Evolutionary conservation across 2,329 filamentous ascomycete genomes (phyloP).

Genomic region (Dryadomyces quercivorus): DNA sequence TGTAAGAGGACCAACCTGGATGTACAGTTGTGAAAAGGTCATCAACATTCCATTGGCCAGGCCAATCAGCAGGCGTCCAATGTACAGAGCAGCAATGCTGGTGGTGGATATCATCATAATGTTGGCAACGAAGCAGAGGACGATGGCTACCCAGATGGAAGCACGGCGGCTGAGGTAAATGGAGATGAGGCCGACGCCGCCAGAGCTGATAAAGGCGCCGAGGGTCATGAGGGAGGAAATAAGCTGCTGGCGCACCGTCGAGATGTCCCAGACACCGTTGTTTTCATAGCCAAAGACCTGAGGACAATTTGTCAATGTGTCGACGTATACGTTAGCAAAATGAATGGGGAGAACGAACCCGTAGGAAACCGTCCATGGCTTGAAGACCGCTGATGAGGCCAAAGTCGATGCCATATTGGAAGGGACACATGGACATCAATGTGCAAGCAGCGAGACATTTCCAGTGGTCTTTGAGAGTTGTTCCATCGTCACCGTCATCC

Average conservation of each 20-base stretch:
- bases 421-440: conserved; percentile 34
- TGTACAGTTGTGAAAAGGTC: conserved; percentile 32
- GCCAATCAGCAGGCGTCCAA: conserved; percentile 41
- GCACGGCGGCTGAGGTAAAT: conserved; percentile 20
- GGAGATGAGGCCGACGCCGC: conserved; percentile 26
- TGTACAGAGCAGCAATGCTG: conserved; percentile 39
- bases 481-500: conserved; percentile 6
- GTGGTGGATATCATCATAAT: conserved; percentile 46
- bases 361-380: conserved; percentile 36
- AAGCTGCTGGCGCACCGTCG: conserved; percentile 30
- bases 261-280: conserved; percentile 24
- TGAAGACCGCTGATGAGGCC: conserved; percentile 37
- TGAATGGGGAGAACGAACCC: conserved; percentile 17
- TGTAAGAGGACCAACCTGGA: conserved; percentile 14
- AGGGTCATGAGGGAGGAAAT: conserved; percentile 36
- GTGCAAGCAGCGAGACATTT: conserved; percentile 27
- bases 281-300: background rate
- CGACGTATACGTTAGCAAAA: background rate
- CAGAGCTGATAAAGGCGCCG: conserved; percentile 32
- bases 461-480: conserved; percentile 18
- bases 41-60: conserved; percentile 45
- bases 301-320: background rate
- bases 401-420: conserved; percentile 39
- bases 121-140: conserved; percentile 36
- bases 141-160: conserved; percentile 33